A percentile compares a stretch with the other conserved stretches of the same genome.
These are phyloP conservation scores for Teratosphaeriaceae sp. DNA, from an alignment of 2,329 filamentous ascomycete species.

Conservation along the genomic window DNA sequence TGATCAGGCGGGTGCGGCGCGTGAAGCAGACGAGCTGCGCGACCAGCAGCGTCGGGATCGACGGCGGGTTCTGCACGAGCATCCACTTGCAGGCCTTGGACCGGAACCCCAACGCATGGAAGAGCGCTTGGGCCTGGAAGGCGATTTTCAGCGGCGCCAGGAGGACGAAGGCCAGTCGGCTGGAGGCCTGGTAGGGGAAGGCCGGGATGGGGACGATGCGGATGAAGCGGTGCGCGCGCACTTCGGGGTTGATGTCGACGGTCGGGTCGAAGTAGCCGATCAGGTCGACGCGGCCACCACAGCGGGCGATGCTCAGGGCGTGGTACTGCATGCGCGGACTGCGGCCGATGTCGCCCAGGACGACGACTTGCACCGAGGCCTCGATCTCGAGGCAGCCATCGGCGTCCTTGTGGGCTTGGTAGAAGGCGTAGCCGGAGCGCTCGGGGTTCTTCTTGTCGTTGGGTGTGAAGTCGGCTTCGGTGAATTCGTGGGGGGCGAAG, in stretches of 20 bases:
- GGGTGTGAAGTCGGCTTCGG: constrained; percentile 23
- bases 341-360: constrained; percentile 89
- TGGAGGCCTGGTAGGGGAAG: constrained; percentile 64
- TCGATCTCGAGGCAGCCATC: constrained; percentile 30
- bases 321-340: constrained; percentile 99
- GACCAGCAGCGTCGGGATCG: constrained; percentile 81
- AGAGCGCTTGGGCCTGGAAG: constrained; percentile 70
- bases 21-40: constrained; percentile 66
- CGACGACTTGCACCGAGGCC: constrained; percentile 69
- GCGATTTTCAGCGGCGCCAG: constrained; percentile 78
- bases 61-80: constrained; percentile 87
- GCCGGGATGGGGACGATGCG: constrained; percentile 62
- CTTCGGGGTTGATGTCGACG: constrained; percentile 63
- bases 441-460: constrained; percentile 19
- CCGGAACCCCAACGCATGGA: constrained; percentile 64
- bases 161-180: constrained; percentile 67
- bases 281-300: constrained; percentile 72
- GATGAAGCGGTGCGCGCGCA: constrained; percentile 63
- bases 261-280: constrained; percentile 38
- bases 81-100: constrained; percentile 75
- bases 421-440: constrained; percentile 27
- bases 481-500: constrained; percentile 23
- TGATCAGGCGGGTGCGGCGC: constrained; percentile 73
- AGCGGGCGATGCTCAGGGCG: constrained; percentile 80
- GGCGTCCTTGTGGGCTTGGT: constrained; percentile 16